These are phyloP conservation scores for Setomelanomma holmii DNA, from an alignment of 2,329 filamentous ascomycete genomes.

Conservation along the genomic window DNA sequence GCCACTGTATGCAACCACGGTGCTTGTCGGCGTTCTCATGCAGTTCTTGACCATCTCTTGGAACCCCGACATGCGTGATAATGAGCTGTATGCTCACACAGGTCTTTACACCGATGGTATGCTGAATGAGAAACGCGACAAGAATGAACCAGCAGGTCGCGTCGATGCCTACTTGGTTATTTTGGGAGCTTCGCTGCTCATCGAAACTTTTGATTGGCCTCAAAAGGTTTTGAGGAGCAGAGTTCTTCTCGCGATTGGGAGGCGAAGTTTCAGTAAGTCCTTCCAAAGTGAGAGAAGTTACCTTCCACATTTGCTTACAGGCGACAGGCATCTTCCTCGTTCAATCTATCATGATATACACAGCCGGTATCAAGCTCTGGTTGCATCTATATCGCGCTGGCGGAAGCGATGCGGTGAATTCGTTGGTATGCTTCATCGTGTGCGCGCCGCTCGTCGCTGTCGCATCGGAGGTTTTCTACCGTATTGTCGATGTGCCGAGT, in stretches of 20 bases:
- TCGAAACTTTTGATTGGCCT: constrained; percentile 46
- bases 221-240: constrained; percentile 43
- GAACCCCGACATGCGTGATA: constrained; percentile 36
- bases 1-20: constrained; percentile 22
- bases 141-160: constrained; percentile 41
- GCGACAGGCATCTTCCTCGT: constrained; percentile 47
- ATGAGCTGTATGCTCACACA: constrained; percentile 46
- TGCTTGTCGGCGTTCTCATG: constrained; percentile 45
- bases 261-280: constrained; percentile 48
- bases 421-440: constrained; percentile 14
- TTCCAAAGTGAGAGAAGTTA: neutral
- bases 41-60: constrained; percentile 50
- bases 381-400: constrained; percentile 12
- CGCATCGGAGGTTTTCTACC: constrained; percentile 23
- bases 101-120: constrained; percentile 46
- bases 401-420: constrained; percentile 1
- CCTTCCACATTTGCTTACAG: constrained; percentile 1
- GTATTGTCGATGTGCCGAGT: constrained; percentile 19
- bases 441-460: constrained; percentile 6
- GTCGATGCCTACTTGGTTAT: constrained; percentile 52
- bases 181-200: constrained; percentile 45
- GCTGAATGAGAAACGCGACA: constrained; percentile 42
- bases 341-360: constrained; percentile 48
- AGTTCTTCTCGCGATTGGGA: constrained; percentile 46
- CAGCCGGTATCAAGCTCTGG: constrained; percentile 54